These are phyloP conservation scores for Fusarium dimerum DNA, from an alignment of 2,329 filamentous ascomycete genomes.

Conservation along the genomic window DNA sequence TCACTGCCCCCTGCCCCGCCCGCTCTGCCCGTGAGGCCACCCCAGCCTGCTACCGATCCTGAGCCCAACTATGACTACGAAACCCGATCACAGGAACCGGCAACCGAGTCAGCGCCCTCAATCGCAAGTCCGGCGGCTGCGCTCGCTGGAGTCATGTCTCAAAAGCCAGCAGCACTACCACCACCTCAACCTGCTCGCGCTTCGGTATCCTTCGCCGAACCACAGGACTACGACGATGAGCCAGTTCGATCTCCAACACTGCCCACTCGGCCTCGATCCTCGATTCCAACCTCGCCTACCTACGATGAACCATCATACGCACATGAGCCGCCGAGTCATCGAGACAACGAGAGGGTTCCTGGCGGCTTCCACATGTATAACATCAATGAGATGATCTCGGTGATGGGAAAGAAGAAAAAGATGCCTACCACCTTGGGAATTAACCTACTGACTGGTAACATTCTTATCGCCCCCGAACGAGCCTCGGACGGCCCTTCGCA, in stretches of 20 bases:
- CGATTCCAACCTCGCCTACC: slow-evolving; percentile 20
- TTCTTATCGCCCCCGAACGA: slow-evolving; percentile 88
- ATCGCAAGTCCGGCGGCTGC: slow-evolving; percentile 52
- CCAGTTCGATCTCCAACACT: slow-evolving; percentile 39
- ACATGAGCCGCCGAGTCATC: slow-evolving; percentile 15
- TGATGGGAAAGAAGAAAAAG: slow-evolving; percentile 96
- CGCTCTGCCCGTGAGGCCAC: slow-evolving; percentile 45
- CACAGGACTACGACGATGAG: slow-evolving; percentile 32
- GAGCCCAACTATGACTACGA: slow-evolving; percentile 7
- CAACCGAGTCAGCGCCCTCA: slow-evolving; percentile 24
- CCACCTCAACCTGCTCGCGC: slow-evolving; percentile 29
- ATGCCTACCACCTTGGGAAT: slow-evolving; percentile 98
- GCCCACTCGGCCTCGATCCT: slow-evolving; percentile 37
- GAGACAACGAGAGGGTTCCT: slow-evolving; percentile 58
- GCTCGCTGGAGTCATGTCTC: slow-evolving; percentile 56
- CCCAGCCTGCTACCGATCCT: slow-evolving; percentile 30
- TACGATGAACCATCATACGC: slow-evolving; percentile 26
- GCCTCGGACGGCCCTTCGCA: slow-evolving; percentile 79
- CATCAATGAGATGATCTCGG: slow-evolving; percentile 95
- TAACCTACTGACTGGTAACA: slow-evolving; percentile 82
- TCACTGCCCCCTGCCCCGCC: slow-evolving; percentile 40
- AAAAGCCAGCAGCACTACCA: slow-evolving; percentile 18
- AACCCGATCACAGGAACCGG: slow-evolving; percentile 32
- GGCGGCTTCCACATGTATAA: slow-evolving; percentile 94
- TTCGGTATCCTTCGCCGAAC: slow-evolving; percentile 28